Evolutionary conservation across 306 rosid genomes (phyloP), one percentile per base, ranked within the genome.

Genomic region (Acacia crassicarpa): DNA sequence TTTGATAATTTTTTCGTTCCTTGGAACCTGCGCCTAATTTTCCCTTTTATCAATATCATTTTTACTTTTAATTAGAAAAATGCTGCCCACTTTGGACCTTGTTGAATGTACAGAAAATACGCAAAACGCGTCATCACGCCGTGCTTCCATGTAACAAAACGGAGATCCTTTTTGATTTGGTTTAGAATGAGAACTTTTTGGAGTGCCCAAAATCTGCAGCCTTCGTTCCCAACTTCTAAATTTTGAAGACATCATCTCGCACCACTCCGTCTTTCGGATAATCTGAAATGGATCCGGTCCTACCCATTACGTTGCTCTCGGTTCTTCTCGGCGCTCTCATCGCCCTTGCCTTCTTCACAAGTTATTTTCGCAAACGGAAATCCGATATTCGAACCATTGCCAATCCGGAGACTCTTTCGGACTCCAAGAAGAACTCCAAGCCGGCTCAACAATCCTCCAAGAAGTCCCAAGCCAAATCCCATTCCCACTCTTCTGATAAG

Each of bases 301-400:
- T 91, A 14, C 87, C 86, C 69, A 74, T 96, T 75, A 82, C 81
- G 16, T 83, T 35, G 8, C 38, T 91, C 1, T 96, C 98, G 10
- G 82, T 92, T 45, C n/a, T 96, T 11, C 82, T 94, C 33, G 98
- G 98, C 33, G 90, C 97, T 53, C 23, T 93, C 40, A 85, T 96
- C 58, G 97, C 91, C 68, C 7, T 81, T 25, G 74, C 73, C 69
- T 96, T 94, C 93, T 96, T 96, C 84, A 59, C 72, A 15, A 44
- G 83, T 79, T 96, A 96, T 91, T 86, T 88, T 63, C 78, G 82
- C 46, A 86, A 96, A 27, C 97, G 95, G 56, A 85, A 88, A 88
- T 90, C 97, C 78, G 97, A 96, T 56, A 80, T 94, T 72, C 97
- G 89, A 82, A 86, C 95, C 80, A 87, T 94, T 74, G 80, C 97